Evolutionary conservation across 148 eudicot genomes (phyloP), one percentile per base, ranked within the genome.

Genomic region (Salicornia ramosissima): DNA sequence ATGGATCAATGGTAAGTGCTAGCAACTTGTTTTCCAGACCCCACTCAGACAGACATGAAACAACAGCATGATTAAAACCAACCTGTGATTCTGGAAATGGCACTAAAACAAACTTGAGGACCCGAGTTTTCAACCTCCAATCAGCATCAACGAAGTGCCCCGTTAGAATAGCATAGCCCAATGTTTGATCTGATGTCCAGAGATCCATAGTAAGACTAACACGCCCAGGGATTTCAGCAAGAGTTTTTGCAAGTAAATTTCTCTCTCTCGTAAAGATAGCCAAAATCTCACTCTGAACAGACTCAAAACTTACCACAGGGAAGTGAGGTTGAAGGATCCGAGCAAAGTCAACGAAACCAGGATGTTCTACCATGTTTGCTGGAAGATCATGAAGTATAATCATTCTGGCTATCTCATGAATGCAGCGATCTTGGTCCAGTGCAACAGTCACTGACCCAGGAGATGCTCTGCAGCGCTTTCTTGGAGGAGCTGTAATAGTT

Each of bases 311-410:
- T 5, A 56, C 78, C 71, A 69, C 31, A 64, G 74, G 18, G 29
- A 78, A 65, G 33, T 74, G 66, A 15, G 81, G 81, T 58, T 78
- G 81, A 57, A 74, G 78, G 69, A 49, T 50, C 24, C 22, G 63
- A 1, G 70, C 61, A 40, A 78, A 78, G 18, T 74, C 67, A 24
- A 78, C 43, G 16, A 78, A 78, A 16, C 81, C 81, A 25, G 71
- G 71, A 29, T 69, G 71, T 53, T 91, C 89, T 47, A 81, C 96
- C 73, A 88, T 86, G 58, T 81, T 62, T 63, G 85, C 80, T 5
- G 97, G 97, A 79, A 88, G 87, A 1, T 81, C 87, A 71, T 90
- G 87, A 65, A 80, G 79, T 51, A 91, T 80, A 12, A 94, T 82
- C 97, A 90, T 88, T 77, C 81, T 90, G 29, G 96, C 95, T 54